Base-by-base conservation (phyloP, 140 eudicot genomes). In the Senecio squalidus region DNA sequence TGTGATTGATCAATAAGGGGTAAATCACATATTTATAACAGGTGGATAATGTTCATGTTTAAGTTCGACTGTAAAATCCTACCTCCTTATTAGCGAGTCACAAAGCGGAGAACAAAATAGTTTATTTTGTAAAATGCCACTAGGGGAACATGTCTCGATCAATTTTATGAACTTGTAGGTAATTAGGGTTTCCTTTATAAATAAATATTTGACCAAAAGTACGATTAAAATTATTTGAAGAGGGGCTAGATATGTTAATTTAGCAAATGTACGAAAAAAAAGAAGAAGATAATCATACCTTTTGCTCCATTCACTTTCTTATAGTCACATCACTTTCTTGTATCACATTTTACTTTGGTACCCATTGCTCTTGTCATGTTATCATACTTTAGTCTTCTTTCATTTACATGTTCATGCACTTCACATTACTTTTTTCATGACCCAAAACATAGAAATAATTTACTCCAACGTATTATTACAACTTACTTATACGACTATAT, bases 101-200 rank as follows among this genome's bases (percentile, higher is more conserved):
- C 15, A 14, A 24, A 55, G 28, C 31, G 54, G 54, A 55, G 20
- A 54, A 31, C 71, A 63, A 55, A 63, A 45, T 46, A 23, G 60
- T 55, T 55, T 45, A 55, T 71, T 34, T 55, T 71, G 53, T 31
- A 62, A 71, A 55, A 17, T 60, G 66, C 66, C 71, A 71, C 71
- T 63, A 44, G 49, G 71, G 76, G 71, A 51, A 71, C 77, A 55
- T 45, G 29, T 15, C 17, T 46, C 71, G 55, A 71, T 71, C 60
- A 63, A 62, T 62, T 33, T 63, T 28, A 45, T 45, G 38, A 46
- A 71, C 55, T 34, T 63, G 46, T 63, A 63, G 33, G 10, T 55
- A 14, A 62, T 54, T 62, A 31, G 66, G 51, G 58, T 31, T 68
- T 47, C 60, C 49, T 69, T 69, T 29, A 24, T 5, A 14, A 28